phyloP scores from a whole-genome alignment of 176 grass and related monocot species.

The Metroxylon sagu region DNA sequence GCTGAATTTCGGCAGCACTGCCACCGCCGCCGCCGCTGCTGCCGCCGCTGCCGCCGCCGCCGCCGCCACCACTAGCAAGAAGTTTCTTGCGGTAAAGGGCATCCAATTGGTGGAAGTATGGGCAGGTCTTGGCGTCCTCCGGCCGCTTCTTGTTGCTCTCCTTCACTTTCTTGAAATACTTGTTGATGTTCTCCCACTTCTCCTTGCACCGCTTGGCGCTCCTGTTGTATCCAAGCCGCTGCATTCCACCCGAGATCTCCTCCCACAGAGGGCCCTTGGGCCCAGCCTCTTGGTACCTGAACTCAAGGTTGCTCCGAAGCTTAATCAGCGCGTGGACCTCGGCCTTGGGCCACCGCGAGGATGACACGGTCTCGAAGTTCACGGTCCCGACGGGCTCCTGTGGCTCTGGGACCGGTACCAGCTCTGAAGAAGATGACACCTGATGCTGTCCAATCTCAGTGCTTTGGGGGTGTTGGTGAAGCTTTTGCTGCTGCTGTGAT shows the following conservation, averaged over 20 bases:
- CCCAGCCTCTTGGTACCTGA: constrained; percentile 72
- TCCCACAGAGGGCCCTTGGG: constrained; percentile 96
- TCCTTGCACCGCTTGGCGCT: constrained; percentile 92
- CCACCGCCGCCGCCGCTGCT: background rate
- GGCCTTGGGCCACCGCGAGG: constrained; percentile 91
- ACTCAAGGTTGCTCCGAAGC: constrained; percentile 65
- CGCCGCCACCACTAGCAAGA: constrained; percentile 1
- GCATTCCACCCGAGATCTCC: constrained; percentile 81
- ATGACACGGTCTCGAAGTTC: constrained; percentile 35
- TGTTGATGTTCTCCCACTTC: constrained; percentile 99
- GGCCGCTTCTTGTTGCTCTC: constrained; percentile 8
- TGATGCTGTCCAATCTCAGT: too few species aligned
- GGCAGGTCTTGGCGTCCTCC: constrained; percentile 14
- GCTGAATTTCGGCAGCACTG: too few species aligned
- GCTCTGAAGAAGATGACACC: too few species aligned
- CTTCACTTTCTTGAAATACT: constrained; percentile 98
- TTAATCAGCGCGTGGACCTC: constrained; percentile 93
- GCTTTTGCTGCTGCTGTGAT: too few species aligned
- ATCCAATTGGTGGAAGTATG: constrained; percentile 13
- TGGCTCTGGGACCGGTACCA: constrained; percentile 4
- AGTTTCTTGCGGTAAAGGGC: constrained; percentile 25
- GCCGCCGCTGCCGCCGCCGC: background rate
- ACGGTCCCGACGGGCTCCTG: constrained; percentile 9
- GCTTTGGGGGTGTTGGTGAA: too few species aligned
- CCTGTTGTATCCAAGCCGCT: constrained; percentile 62